phyloP scores from a whole-genome alignment of 192 early-diverging fungal genomes.

The Geranomyces michiganensis region DNA sequence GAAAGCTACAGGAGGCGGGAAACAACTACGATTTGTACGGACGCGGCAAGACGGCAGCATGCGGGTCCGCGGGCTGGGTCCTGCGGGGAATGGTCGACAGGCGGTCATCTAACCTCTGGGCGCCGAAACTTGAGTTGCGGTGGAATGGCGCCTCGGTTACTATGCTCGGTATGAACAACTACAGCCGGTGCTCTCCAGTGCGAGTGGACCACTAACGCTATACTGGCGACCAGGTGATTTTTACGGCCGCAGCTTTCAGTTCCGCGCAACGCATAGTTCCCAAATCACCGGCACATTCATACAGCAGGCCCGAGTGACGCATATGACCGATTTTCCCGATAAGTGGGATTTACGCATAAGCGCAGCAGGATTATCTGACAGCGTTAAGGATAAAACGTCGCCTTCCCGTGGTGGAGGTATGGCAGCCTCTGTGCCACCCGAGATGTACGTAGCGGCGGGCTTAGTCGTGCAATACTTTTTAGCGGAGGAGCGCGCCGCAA shows the following conservation, averaged over 20 bases:
- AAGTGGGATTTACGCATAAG: slow-evolving; percentile 17
- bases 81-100: slow-evolving; percentile 27
- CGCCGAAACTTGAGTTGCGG: slow-evolving; percentile 9
- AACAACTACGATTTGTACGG: slow-evolving; percentile 26
- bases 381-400: not conserved
- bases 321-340: slow-evolving; percentile 8
- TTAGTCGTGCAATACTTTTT: slow-evolving; percentile 25
- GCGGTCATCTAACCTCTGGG: slow-evolving; percentile 10
- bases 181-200: too few species aligned
- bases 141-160: slow-evolving; percentile 14
- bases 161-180: slow-evolving; percentile 15
- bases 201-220: too few species aligned
- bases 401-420: not conserved
- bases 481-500: slow-evolving; percentile 1
- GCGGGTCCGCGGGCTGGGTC: slow-evolving; percentile 24
- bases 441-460: slow-evolving; percentile 21
- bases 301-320: not conserved
- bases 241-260: slow-evolving; percentile 11
- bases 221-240: slow-evolving; percentile 4
- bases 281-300: slow-evolving; percentile 4
- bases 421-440: not conserved
- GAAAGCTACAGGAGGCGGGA: slow-evolving; percentile 1
- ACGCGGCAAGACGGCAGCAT: not conserved
- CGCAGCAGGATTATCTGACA: not conserved
- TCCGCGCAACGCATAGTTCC: slow-evolving; percentile 4